Evolutionary conservation across 441 rosid species (phyloP), one percentile per base, ranked within the genome.

Genomic region (Euphorbia celastroides): DNA sequence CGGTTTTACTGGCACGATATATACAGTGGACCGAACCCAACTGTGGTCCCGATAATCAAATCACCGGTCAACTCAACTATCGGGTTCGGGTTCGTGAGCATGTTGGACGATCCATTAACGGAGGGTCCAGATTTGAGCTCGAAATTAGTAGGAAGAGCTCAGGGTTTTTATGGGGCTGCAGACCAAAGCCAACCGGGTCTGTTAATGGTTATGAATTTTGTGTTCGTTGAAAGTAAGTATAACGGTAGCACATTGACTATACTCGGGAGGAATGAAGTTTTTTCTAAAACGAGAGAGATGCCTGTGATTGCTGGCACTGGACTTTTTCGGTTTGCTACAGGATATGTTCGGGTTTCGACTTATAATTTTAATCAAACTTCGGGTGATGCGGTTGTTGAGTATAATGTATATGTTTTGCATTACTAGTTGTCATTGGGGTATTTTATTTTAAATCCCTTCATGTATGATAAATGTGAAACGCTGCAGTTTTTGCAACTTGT

Each of bases 1-100:
- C 71, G 73, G 46, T 66, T 87, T 16, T 85, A 80, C 54, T 89
- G 88, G 89, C 96, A 89, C 28, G 96, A 89, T 82, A 57, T 78
- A 19, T 44, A 67, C 19, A 77, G 85, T 14, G 91, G 86, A 27
- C 52, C 69, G 7, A 80, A 81, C 72, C 86, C 93, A 9, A 73
- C 83, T 0, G 80, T 86, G 30, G 60, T 83, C 28, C 36, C 64
- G 32, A 79, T 87, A 1, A 78, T 80, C 8, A 70, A 42, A 27
- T 74, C 86, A 0, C 57, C 81, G 0, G 10, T 50, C 58, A 82
- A 70, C 50, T 46, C 74, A 5, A 31, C 78, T 7, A 23, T 9
- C 12, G 58, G 58, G 0, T 54, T 54, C 12, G 58, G 58, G 28
- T 54, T 54, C 11, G 22, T 54, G 5, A 54, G 58, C 58, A 54